These are phyloP conservation scores for Lactifluus rugatus DNA, from an alignment of 768 basidiomycete genomes.

Conservation along the genomic window DNA sequence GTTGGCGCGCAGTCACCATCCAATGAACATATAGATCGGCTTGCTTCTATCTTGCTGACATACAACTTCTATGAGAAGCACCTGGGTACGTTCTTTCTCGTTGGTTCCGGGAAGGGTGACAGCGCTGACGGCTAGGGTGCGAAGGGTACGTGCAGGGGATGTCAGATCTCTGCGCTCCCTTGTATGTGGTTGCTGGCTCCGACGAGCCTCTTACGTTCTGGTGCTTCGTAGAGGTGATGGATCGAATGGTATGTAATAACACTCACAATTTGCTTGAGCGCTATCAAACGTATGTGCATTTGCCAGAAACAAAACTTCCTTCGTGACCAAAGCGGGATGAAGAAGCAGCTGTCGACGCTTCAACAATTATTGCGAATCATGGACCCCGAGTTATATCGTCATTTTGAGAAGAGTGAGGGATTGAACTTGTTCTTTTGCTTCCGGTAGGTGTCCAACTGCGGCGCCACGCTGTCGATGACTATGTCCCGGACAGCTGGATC, in stretches of 20 bases:
- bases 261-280: background rate
- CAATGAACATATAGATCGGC: slow-evolving; percentile 86
- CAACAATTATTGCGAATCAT: slow-evolving; percentile 87
- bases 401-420: slow-evolving; percentile 79
- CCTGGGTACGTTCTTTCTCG: slow-evolving; percentile 43
- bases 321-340: slow-evolving; percentile 97
- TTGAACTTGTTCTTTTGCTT: slow-evolving; percentile 98
- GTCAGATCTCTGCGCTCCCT: slow-evolving; percentile 90
- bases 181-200: slow-evolving; percentile 85
- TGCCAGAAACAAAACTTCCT: slow-evolving; percentile 86
- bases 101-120: background rate
- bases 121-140: slow-evolving; percentile 19
- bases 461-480: background rate
- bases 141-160: slow-evolving; percentile 96
- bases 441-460: slow-evolving; percentile 43
- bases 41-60: slow-evolving; percentile 78
- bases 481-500: slow-evolving; percentile 55
- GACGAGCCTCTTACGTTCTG: slow-evolving; percentile 92
- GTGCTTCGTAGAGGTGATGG: slow-evolving; percentile 94
- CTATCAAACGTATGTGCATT: background rate
- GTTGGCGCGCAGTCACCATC: slow-evolving; percentile 82
- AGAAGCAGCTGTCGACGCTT: slow-evolving; percentile 78
- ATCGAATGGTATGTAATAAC: slow-evolving; percentile 64
- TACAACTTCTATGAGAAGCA: slow-evolving; percentile 88
- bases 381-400: slow-evolving; percentile 92